Conservation (phyloP, 2,329 filamentous ascomycete species). For the Fusarium luffae region DNA sequence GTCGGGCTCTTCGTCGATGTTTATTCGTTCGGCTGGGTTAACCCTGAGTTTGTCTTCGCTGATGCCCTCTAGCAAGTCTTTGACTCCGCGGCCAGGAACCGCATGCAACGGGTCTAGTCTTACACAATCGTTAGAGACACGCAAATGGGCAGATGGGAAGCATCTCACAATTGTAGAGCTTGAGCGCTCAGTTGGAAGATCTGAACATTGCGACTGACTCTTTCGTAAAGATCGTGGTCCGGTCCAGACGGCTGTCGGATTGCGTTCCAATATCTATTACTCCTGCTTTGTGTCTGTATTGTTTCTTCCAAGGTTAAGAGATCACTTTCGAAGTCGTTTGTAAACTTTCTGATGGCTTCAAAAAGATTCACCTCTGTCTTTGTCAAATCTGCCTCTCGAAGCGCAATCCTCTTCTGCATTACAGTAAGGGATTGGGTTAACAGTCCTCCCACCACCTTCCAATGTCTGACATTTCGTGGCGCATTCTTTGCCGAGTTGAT, state of each 20-base stretch:
- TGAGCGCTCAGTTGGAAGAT: conserved; percentile 15
- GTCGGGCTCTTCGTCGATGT: too few relatives aligned
- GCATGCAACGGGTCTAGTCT: too few relatives aligned
- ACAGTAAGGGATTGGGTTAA: background rate
- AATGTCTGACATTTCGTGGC: conserved; percentile 1
- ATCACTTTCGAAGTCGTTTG: background rate
- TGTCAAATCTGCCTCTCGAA: too few relatives aligned
- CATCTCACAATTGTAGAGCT: conserved; percentile 1
- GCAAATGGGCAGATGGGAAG: too few relatives aligned
- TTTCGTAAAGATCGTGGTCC: conserved; percentile 1
- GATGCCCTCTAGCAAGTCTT: too few relatives aligned
- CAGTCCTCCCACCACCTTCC: conserved; percentile 6
- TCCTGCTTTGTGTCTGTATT: background rate
- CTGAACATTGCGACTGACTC: conserved; percentile 18
- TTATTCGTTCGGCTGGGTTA: too few relatives aligned
- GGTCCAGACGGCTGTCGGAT: background rate
- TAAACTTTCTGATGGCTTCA: conserved; percentile 4
- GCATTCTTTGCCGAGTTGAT: background rate
- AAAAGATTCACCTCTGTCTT: too few relatives aligned
- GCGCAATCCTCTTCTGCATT: background rate
- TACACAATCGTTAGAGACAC: too few relatives aligned
- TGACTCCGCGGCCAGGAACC: too few relatives aligned
- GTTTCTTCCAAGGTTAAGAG: background rate
- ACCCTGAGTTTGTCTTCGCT: too few relatives aligned
- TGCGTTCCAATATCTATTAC: background rate